Conservation (phyloP, 495 filamentous ascomycete species). For the Tetracladium setigerum region DNA sequence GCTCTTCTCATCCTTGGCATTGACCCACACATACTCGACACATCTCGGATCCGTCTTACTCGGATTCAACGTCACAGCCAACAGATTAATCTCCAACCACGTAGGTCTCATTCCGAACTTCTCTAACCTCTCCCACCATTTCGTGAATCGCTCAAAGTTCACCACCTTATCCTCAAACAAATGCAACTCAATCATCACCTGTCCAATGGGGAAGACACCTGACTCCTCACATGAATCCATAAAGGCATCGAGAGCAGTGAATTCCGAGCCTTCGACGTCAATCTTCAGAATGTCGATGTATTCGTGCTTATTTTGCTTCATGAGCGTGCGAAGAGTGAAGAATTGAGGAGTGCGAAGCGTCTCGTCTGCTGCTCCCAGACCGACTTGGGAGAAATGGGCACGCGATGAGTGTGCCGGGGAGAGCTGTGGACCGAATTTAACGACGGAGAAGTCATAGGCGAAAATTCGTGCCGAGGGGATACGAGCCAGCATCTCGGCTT, state of each 20-base stretch:
- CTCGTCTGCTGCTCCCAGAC: constrained; percentile 19
- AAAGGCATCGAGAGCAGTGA: constrained; percentile 20
- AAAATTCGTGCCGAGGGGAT: constrained; percentile 20
- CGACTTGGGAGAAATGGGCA: constrained; percentile 20
- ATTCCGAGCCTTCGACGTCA: constrained; percentile 27
- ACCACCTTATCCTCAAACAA: constrained; percentile 15
- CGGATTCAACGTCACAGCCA: constrained; percentile 15
- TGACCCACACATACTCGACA: constrained; percentile 23
- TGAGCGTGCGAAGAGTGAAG: constrained; percentile 21
- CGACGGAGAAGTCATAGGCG: constrained; percentile 26
- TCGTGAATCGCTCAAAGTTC: constrained; percentile 14
- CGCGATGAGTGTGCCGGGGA: constrained; percentile 1
- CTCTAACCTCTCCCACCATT: constrained; percentile 24
- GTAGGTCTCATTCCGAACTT: constrained; percentile 22
- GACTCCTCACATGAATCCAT: constrained; percentile 11
- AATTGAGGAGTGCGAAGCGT: constrained; percentile 15
- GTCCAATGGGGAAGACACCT: constrained; percentile 21
- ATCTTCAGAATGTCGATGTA: constrained; percentile 31
- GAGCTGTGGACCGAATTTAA: constrained; percentile 19
- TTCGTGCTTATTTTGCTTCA: constrained; percentile 24
- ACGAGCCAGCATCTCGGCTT: constrained; percentile 24
- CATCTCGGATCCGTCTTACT: constrained; percentile 15
- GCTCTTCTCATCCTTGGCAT: constrained; percentile 17
- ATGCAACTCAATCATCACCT: constrained; percentile 29
- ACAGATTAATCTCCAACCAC: constrained; percentile 22